These are phyloP conservation scores for Eucalyptus grandis DNA, from an alignment of 345 rosid species.

Conservation along the genomic window DNA sequence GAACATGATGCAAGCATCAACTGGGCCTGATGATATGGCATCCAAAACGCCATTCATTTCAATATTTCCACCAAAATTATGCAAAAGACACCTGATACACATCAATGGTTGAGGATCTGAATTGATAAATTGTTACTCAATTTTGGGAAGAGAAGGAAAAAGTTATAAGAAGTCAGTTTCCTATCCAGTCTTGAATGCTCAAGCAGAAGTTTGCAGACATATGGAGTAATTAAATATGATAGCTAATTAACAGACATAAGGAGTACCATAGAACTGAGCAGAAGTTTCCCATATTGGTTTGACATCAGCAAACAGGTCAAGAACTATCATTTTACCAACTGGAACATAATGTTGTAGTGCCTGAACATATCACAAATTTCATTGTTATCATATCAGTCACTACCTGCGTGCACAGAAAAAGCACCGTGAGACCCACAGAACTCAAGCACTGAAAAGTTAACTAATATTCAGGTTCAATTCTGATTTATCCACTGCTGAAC, in stretches of 20 bases:
- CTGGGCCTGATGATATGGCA: too few species aligned
- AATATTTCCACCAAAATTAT: too few species aligned
- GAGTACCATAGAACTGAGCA: constrained; percentile 40
- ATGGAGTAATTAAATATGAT: too few species aligned
- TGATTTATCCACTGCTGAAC: neutral
- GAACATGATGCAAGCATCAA: neutral
- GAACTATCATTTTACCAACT: constrained; percentile 81
- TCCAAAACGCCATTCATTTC: too few species aligned
- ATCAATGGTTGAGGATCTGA: too few species aligned
- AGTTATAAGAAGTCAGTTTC: too few species aligned
- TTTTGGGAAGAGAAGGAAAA: too few species aligned
- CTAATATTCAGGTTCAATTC: neutral
- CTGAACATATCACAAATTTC: constrained; percentile 26
- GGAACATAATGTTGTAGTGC: constrained; percentile 90
- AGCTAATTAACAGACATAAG: too few species aligned
- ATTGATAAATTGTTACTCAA: too few species aligned
- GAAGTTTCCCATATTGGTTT: constrained; percentile 75
- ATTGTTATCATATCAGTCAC: neutral
- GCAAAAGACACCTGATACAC: too few species aligned
- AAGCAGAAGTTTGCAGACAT: too few species aligned
- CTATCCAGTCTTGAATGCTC: too few species aligned
- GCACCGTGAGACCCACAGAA: neutral
- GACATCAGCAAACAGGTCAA: constrained; percentile 88
- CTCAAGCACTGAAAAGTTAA: neutral
- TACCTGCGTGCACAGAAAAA: neutral